Conservation (phyloP, 2,329 filamentous ascomycete species). For the Scolecobasidium constrictum region DNA sequence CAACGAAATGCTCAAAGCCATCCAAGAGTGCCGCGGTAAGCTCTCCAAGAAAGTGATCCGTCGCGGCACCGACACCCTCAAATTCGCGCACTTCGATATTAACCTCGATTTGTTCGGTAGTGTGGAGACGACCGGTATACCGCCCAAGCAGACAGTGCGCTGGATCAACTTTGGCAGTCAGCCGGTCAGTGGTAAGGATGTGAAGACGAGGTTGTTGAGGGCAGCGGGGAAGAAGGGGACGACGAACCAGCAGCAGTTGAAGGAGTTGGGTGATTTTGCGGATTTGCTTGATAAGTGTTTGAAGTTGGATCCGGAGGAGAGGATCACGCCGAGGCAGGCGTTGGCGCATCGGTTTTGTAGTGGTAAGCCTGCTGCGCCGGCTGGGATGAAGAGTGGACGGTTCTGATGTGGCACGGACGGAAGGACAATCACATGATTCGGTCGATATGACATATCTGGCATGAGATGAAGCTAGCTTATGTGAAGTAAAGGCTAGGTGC, state of each 20-base stretch:
- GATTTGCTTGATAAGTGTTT: constrained; percentile 85
- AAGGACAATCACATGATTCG: neutral
- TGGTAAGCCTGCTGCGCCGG: neutral
- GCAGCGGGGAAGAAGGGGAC: constrained; percentile 32
- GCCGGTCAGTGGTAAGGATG: constrained; percentile 51
- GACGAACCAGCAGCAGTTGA: constrained; percentile 48
- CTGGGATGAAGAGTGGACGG: neutral
- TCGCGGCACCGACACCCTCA: constrained; percentile 41
- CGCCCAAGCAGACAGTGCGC: constrained; percentile 64
- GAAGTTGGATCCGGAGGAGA: constrained; percentile 82
- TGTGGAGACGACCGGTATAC: constrained; percentile 76
- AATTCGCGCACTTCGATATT: constrained; percentile 77
- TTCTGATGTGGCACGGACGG: neutral
- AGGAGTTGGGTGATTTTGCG: constrained; percentile 72
- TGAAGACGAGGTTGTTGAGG: constrained; percentile 66
- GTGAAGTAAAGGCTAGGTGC: neutral
- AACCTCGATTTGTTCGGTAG: constrained; percentile 66
- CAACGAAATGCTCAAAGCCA: constrained; percentile 94
- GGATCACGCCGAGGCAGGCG: constrained; percentile 77
- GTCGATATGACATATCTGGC: neutral
- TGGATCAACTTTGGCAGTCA: constrained; percentile 63
- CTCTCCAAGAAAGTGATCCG: constrained; percentile 83
- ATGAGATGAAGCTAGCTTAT: neutral
- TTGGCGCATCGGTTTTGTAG: constrained; percentile 69
- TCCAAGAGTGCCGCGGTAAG: constrained; percentile 93